A percentile compares a stretch with the other conserved stretches of the same genome.
Conservation (phyloP, 495 filamentous ascomycete species). For the Thozetella sp. region DNA sequence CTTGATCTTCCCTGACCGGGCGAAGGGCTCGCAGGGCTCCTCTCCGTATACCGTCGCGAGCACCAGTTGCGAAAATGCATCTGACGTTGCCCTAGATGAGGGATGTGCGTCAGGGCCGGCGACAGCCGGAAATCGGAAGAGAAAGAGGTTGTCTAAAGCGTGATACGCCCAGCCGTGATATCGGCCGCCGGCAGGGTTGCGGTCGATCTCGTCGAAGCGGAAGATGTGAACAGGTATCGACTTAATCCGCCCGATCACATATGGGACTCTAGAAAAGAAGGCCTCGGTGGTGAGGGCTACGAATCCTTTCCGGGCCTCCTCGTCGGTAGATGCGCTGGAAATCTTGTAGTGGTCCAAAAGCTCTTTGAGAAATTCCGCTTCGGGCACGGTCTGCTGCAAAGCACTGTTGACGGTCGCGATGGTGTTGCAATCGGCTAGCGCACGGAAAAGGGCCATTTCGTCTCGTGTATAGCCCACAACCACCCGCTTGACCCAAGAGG, state of each 20-base stretch:
- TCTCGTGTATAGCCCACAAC: not conserved
- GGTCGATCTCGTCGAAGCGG: not conserved
- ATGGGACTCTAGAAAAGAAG: not conserved
- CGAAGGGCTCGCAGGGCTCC: not conserved
- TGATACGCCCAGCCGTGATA: constrained; percentile 1
- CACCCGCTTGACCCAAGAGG: not conserved
- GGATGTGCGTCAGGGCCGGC: not conserved
- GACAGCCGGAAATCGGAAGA: not conserved
- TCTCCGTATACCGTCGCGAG: not conserved
- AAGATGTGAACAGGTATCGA: not conserved
- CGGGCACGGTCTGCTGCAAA: not conserved
- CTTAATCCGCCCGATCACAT: not conserved
- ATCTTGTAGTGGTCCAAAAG: not conserved
- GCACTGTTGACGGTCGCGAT: not conserved
- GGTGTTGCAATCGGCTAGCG: not conserved
- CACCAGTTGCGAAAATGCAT: not conserved
- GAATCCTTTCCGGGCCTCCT: not conserved
- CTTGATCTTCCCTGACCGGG: not conserved
- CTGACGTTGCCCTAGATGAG: not conserved
- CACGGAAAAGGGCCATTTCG: not conserved
- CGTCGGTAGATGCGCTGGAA: not conserved
- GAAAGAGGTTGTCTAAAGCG: not conserved
- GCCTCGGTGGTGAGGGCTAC: not conserved
- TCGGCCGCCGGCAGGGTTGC: not conserved
- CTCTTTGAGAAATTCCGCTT: not conserved